Conservation (phyloP, 129 eudicot genomes). For the Lactuca sativa region DNA sequence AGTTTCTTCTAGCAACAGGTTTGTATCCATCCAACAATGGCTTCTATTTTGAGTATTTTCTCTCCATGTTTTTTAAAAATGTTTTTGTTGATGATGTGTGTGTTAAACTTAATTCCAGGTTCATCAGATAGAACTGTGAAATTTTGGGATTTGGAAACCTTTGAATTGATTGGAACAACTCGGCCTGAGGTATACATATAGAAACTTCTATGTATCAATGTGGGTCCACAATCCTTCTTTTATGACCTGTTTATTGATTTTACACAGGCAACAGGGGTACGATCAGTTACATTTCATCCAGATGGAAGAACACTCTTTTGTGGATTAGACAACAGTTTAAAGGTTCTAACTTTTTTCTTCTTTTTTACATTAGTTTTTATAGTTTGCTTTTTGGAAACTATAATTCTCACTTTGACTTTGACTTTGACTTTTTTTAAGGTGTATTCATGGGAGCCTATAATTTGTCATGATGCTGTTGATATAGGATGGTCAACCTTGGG, state of each 20-base stretch:
- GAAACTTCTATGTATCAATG: conserved; percentile 1
- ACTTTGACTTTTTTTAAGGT: conserved; percentile 47
- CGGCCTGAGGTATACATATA: conserved; percentile 61
- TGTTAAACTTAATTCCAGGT: conserved; percentile 44
- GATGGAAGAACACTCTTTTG: conserved; percentile 91
- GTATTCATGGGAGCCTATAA: conserved; percentile 97
- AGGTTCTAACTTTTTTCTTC: conserved; percentile 38
- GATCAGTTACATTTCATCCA: conserved; percentile 79
- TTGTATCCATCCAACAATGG: conserved; percentile 4
- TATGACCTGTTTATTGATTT: conserved; percentile 11
- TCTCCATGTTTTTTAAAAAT: not conserved
- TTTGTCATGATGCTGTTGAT: conserved; percentile 81
- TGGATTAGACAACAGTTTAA: conserved; percentile 77
- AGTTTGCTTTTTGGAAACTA: not conserved
- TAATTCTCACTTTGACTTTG: conserved; percentile 15
- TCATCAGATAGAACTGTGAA: conserved; percentile 93
- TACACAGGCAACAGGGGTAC: conserved; percentile 76
- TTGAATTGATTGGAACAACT: conserved; percentile 95
- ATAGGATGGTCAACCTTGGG: conserved; percentile 85
- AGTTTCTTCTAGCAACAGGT: conserved; percentile 96
- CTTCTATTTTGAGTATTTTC: not conserved
- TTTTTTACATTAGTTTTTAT: not conserved
- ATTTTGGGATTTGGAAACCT: conserved; percentile 96
- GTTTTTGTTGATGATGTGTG: not conserved
- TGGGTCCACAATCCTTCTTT: not conserved